Conservation (phyloP, 257 asterid species). For the Vinca minor region DNA sequence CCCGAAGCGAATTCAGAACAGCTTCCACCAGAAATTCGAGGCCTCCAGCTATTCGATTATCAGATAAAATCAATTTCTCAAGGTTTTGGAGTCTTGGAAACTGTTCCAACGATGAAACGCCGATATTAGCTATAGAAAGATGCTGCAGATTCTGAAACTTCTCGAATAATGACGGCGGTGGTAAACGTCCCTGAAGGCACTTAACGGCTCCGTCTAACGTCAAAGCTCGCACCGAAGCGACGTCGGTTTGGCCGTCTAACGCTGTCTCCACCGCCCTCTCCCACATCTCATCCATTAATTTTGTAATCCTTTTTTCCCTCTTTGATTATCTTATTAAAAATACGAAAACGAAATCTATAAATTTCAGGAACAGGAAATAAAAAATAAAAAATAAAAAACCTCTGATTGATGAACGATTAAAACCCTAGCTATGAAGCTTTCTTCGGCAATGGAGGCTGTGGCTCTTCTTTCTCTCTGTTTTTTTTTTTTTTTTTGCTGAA, state of each 20-base stretch:
- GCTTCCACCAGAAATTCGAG: conserved; percentile 71
- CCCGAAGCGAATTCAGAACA: conserved; percentile 61
- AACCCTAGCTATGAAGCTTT: conserved; percentile 11
- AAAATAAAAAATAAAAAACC: conserved; percentile 7
- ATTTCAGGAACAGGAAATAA: not conserved
- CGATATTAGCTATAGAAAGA: conserved; percentile 79
- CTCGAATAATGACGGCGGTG: conserved; percentile 83
- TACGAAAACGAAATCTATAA: not conserved
- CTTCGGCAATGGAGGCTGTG: conserved; percentile 8
- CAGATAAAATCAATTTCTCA: conserved; percentile 69
- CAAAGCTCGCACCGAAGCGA: conserved; percentile 52
- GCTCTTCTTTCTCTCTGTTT: no score
- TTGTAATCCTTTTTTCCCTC: conserved; percentile 4
- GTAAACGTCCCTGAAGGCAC: conserved; percentile 88
- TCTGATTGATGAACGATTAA: conserved; percentile 1
- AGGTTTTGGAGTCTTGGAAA: conserved; percentile 65
- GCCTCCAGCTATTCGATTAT: conserved; percentile 89
- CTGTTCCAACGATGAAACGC: conserved; percentile 76
- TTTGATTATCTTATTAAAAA: no score
- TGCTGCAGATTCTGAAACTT: conserved; percentile 75
- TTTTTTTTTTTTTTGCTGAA: conserved; percentile 16
- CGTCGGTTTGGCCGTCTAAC: conserved; percentile 75
- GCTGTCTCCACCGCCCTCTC: conserved; percentile 92
- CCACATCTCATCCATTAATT: conserved; percentile 88
- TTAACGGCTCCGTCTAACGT: conserved; percentile 91